phyloP scores from a whole-genome alignment of 805 yeast species.

The Jamesozyma hellenica region DNA sequence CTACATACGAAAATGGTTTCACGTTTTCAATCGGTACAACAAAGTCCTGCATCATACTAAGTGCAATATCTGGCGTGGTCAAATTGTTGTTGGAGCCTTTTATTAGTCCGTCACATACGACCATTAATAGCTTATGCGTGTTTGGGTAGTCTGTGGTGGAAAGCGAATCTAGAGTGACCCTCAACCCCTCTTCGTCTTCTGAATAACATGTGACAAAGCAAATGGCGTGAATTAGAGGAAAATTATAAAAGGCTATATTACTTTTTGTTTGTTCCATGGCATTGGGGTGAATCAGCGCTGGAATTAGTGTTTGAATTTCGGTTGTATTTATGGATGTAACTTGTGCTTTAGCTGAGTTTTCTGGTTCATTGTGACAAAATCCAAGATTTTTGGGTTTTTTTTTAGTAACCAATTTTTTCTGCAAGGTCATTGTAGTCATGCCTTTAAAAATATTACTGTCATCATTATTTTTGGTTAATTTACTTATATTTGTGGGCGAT shows the following conservation, averaged over 20 bases:
- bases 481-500: not conserved
- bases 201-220: conserved; percentile 88
- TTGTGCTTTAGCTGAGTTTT: not conserved
- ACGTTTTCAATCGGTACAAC: conserved; percentile 65
- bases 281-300: conserved; percentile 58
- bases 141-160: conserved; percentile 93
- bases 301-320: conserved; percentile 37
- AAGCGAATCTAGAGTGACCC: conserved; percentile 83
- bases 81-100: conserved; percentile 87
- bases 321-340: conserved; percentile 3
- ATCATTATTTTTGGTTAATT: too few species aligned
- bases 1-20: conserved; percentile 77
- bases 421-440: conserved; percentile 55
- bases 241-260: conserved; percentile 76
- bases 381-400: too few species aligned
- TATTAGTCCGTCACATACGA: conserved; percentile 90
- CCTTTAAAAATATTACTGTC: conserved; percentile 8
- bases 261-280: conserved; percentile 90
- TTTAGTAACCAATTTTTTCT: conserved; percentile 33
- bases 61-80: conserved; percentile 82
- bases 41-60: conserved; percentile 79
- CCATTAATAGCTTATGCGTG: conserved; percentile 77
- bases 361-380: not conserved
- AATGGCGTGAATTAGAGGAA: conserved; percentile 64
- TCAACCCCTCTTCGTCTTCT: conserved; percentile 76